Percentiles rank a stretch among this genome's conserved stretches.
Evolutionary conservation across 106 monocot species (phyloP).

Genomic region (Agapanthus africanus): DNA sequence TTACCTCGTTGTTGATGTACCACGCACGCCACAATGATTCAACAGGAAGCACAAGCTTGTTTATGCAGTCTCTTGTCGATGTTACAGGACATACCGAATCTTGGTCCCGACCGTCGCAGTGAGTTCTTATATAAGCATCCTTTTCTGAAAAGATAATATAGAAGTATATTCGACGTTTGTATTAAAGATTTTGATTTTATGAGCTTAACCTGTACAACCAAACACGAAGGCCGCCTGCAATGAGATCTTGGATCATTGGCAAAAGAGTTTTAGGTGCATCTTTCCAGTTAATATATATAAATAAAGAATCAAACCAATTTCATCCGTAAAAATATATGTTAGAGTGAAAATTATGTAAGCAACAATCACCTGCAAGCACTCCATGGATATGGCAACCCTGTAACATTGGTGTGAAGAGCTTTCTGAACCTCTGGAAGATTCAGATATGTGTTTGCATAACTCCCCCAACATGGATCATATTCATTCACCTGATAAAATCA

Average conservation of each 20-base stretch:
- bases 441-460: constrained; percentile 7
- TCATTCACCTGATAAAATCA: background rate
- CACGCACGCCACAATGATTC: constrained; percentile 13
- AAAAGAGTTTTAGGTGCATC: constrained; percentile 15
- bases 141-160: too few relatives aligned
- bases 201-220: constrained; percentile 19
- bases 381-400: constrained; percentile 13
- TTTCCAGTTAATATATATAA: constrained; percentile 3
- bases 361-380: too few relatives aligned
- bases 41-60: background rate
- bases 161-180: too few relatives aligned
- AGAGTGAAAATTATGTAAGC: too few relatives aligned
- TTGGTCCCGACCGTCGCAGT: constrained; percentile 7
- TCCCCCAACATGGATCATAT: constrained; percentile 13
- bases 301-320: background rate
- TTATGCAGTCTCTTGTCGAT: constrained; percentile 4
- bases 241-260: constrained; percentile 9
- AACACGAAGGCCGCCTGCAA: constrained; percentile 8
- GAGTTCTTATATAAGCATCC: background rate
- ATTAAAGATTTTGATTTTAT: background rate
- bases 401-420: constrained; percentile 22
- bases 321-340: too few relatives aligned
- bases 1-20: background rate
- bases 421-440: constrained; percentile 22
- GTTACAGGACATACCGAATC: constrained; percentile 15